Evolutionary conservation across 129 eudicot genomes (phyloP).

Genomic region (Flaveria bidentis): DNA sequence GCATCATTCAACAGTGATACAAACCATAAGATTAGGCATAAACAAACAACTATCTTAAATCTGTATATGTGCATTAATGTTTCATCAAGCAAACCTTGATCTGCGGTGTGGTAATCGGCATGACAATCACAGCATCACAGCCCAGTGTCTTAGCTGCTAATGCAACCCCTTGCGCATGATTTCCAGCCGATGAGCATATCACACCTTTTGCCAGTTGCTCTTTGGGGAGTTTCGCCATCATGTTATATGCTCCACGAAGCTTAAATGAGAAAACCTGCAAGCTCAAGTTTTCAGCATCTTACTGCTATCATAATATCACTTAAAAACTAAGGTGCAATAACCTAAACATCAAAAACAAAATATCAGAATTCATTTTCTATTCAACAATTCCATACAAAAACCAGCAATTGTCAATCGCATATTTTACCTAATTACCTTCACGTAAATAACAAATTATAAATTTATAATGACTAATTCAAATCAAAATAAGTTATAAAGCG

Average conservation of each 20-base stretch:
- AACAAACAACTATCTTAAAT: not conserved
- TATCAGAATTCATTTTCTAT: not conserved
- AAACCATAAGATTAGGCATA: conserved; percentile 5
- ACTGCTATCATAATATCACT: not conserved
- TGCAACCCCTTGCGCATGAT: conserved; percentile 99
- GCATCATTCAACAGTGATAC: not conserved
- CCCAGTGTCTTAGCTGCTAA: conserved; percentile 79
- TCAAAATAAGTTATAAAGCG: not conserved
- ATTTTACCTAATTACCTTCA: not conserved
- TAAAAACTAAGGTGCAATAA: not conserved
- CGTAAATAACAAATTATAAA: not conserved
- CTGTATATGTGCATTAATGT: not conserved
- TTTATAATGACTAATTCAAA: conserved; percentile 5
- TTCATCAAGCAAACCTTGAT: conserved; percentile 61
- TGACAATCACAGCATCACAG: conserved; percentile 91
- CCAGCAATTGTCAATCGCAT: conserved; percentile 5
- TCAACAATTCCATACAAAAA: not conserved
- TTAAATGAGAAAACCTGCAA: conserved; percentile 90
- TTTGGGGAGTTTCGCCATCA: conserved; percentile 95
- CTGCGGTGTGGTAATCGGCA: conserved; percentile 97
- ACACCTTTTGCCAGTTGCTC: conserved; percentile 81
- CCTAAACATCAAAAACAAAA: not conserved
- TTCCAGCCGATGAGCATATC: conserved; percentile 96
- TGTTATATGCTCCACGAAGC: conserved; percentile 96
- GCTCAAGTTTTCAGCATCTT: not conserved